Base-by-base conservation (phyloP, 2,329 filamentous ascomycete genomes). In the Hypoxylon sp. region DNA sequence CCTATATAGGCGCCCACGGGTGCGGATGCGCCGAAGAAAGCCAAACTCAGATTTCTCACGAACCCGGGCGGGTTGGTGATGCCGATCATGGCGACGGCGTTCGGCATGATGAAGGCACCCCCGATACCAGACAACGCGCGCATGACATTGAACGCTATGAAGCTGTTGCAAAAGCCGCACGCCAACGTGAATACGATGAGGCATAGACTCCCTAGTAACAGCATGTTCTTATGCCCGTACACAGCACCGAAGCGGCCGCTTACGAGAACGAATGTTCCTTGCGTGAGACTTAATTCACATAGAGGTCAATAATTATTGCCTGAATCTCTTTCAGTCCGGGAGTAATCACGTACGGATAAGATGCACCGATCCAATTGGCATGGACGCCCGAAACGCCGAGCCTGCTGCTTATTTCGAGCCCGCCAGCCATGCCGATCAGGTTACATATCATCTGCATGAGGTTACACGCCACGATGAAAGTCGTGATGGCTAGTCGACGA, bases 251-350 rank as follows among this genome's bases (percentile, higher is more conserved):
- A 73, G 0, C 84, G 80, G 5, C 84, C 84, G 6, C 79, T 80
- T 2, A 84, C 77, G 0, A 87, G 73, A 15, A 87, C 82, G 61
- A 86, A 85, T 1, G 83, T 79, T 2, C 84, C 80, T 64, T 84
- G 82, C 0, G 83, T 81, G 11, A 85, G 73, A 1, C 80, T 83
- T 52, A 17, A 56, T 69, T 69, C 26, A 30, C 56, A n/a, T n/a
- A n/a, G n/a, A n/a, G n/a, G n/a, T n/a, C n/a, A n/a, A n/a, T n/a
- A n/a, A n/a, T n/a, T n/a, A n/a, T n/a, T n/a, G n/a, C n/a, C n/a
- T n/a, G n/a, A n/a, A n/a, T n/a, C n/a, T n/a, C n/a, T n/a, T n/a
- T n/a, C n/a, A n/a, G n/a, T n/a, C 13, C 10, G 26, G 20, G 2
- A 15, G 30, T 10, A 7, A 7, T n/a, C 28, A 70, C 71, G 20